These are phyloP conservation scores for Acacia acuminata DNA, from an alignment of 306 rosid species.

Conservation along the genomic window DNA sequence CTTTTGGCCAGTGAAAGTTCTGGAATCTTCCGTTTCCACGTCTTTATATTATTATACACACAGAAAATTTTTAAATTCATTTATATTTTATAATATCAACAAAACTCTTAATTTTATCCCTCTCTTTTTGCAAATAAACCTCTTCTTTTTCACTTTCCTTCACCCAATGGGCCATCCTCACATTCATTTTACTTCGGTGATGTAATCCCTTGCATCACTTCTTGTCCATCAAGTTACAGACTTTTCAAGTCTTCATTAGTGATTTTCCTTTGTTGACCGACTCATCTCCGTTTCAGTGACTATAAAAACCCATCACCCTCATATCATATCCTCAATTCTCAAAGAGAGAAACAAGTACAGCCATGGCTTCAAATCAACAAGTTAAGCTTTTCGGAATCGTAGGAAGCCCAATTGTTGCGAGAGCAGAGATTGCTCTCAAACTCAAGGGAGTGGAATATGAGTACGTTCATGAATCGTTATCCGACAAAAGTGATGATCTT, in stretches of 20 bases:
- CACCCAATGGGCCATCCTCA: neutral
- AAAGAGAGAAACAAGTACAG: neutral
- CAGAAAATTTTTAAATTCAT: no score
- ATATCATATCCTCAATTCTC: neutral
- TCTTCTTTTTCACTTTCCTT: no score
- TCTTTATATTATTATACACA: no score
- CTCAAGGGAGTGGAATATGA: slow-evolving; percentile 48
- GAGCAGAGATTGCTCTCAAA: slow-evolving; percentile 48
- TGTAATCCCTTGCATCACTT: neutral
- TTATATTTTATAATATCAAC: no score
- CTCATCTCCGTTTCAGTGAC: neutral
- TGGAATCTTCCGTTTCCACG: no score
- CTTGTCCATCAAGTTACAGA: neutral
- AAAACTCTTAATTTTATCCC: no score
- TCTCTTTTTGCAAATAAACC: no score
- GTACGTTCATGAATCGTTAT: slow-evolving; percentile 33
- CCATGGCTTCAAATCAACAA: slow-evolving; percentile 25
- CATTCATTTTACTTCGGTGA: neutral
- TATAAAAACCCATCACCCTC: neutral
- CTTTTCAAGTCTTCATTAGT: neutral
- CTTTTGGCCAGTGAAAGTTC: no score
- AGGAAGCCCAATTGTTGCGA: slow-evolving; percentile 39
- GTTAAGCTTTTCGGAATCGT: slow-evolving; percentile 34
- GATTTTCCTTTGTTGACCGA: neutral
- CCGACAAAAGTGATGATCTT: slow-evolving; percentile 36